phyloP scores from a whole-genome alignment of 2,329 filamentous ascomycete genomes.

The Cladophialophora exuberans region DNA sequence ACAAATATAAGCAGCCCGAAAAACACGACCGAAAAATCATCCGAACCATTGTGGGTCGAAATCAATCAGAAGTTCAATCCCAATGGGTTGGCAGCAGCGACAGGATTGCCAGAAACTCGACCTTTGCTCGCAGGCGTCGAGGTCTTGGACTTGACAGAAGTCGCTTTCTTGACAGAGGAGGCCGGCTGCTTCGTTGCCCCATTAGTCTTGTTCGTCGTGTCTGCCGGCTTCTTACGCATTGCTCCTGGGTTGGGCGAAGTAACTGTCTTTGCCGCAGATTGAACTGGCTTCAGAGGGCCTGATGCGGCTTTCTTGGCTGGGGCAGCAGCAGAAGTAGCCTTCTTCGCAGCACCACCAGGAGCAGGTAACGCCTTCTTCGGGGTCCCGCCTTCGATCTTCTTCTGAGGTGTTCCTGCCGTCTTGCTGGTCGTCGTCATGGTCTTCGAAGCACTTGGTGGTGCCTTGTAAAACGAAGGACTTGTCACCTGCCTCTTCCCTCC shows the following conservation, averaged over 20 bases:
- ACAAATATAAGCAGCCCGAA: conserved; percentile 12
- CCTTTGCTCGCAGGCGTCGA: conserved; percentile 15
- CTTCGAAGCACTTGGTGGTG: conserved; percentile 31
- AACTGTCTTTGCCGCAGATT: conserved; percentile 3
- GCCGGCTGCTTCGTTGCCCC: conserved; percentile 5
- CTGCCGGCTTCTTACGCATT: no score
- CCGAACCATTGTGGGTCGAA: not conserved
- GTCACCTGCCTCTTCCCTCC: conserved; percentile 30
- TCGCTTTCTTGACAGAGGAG: conserved; percentile 17
- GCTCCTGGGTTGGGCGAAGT: conserved; percentile 25
- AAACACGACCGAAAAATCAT: not conserved
- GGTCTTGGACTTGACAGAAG: conserved; percentile 16
- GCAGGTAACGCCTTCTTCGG: conserved; percentile 28
- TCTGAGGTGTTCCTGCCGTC: conserved; percentile 24
- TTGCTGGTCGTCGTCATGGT: conserved; percentile 30
- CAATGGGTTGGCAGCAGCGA: conserved; percentile 28
- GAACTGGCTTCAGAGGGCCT: conserved; percentile 13
- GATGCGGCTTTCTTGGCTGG: conserved; percentile 17
- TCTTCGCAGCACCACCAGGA: conserved; percentile 13
- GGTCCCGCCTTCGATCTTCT: conserved; percentile 26
- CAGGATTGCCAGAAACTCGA: conserved; percentile 10
- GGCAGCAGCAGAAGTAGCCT: conserved; percentile 11
- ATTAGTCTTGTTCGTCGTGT: not conserved
- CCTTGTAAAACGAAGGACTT: conserved; percentile 26
- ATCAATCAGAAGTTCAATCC: conserved; percentile 19